Conservation (phyloP, 176 grass and related monocot species). For the Bromus sterilis region DNA sequence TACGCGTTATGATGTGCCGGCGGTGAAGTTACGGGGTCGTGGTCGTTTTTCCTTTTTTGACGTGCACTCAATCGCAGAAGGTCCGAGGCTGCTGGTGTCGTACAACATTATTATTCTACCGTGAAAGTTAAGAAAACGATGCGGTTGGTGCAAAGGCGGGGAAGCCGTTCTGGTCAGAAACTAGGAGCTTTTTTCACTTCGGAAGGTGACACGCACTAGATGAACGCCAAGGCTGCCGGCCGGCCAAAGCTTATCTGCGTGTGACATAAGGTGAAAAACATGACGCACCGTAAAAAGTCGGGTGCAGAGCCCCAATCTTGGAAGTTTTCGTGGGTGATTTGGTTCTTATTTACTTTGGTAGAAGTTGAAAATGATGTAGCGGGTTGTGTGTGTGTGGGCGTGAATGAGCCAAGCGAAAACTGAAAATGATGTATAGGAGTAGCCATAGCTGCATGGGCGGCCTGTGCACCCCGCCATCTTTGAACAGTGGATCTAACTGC, state of each 20-base stretch:
- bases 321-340: not conserved
- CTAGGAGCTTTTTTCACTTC: not conserved
- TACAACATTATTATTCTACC: not conserved
- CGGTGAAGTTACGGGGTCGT: not conserved
- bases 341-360: not conserved
- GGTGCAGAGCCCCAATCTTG: not conserved
- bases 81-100: not conserved
- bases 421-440: not conserved
- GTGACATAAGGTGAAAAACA: not conserved
- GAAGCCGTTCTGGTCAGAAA: not conserved
- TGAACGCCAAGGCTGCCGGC: no score
- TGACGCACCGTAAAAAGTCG: not conserved
- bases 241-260: not conserved
- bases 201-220: conserved; percentile 15
- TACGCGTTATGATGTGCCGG: not conserved
- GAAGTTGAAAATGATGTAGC: not conserved
- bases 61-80: not conserved
- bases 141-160: not conserved
- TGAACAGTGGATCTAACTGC: not conserved
- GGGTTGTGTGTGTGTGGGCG: not conserved
- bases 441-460: not conserved
- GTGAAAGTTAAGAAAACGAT: conserved; percentile 1
- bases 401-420: not conserved
- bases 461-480: not conserved
- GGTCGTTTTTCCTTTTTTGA: not conserved